Percentiles rank a stretch among this genome's conserved stretches.
Conservation (phyloP, 2,329 filamentous ascomycete species). For the Monosporascus cannonballus region DNA sequence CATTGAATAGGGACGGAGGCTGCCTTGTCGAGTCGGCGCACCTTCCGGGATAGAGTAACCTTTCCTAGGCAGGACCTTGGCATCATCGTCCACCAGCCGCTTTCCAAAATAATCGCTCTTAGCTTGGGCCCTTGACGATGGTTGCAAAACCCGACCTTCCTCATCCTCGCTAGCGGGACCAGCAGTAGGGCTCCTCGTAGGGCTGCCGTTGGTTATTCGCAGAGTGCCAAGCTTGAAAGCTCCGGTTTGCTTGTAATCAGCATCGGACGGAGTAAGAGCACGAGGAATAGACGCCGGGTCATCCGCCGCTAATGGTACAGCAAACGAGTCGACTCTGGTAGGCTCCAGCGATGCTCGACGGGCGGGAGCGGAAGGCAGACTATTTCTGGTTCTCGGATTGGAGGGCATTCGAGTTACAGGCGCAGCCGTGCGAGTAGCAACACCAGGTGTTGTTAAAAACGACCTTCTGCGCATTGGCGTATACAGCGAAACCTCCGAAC, state of each 20-base stretch:
- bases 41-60: background rate
- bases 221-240: constrained; percentile 57
- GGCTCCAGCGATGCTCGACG: constrained; percentile 16
- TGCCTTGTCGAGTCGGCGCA: background rate
- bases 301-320: constrained; percentile 17
- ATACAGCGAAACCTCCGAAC: constrained; percentile 36
- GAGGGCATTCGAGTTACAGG: constrained; percentile 4
- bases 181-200: constrained; percentile 35
- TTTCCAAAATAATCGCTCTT: constrained; percentile 11
- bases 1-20: background rate
- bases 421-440: constrained; percentile 21
- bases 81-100: background rate
- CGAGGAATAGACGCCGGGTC: constrained; percentile 25
- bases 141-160: background rate
- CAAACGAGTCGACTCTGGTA: constrained; percentile 5
- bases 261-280: constrained; percentile 45
- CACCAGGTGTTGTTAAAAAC: constrained; percentile 21
- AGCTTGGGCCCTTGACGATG: background rate
- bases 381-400: constrained; percentile 12
- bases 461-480: constrained; percentile 26
- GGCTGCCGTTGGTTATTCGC: constrained; percentile 57
- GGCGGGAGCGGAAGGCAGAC: constrained; percentile 16
- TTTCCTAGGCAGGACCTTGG: background rate
- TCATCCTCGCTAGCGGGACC: constrained; percentile 5
- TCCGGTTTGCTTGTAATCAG: constrained; percentile 54